These are phyloP conservation scores for Hypoxylon sp. DNA, from an alignment of 2,329 filamentous ascomycete species.

Conservation along the genomic window DNA sequence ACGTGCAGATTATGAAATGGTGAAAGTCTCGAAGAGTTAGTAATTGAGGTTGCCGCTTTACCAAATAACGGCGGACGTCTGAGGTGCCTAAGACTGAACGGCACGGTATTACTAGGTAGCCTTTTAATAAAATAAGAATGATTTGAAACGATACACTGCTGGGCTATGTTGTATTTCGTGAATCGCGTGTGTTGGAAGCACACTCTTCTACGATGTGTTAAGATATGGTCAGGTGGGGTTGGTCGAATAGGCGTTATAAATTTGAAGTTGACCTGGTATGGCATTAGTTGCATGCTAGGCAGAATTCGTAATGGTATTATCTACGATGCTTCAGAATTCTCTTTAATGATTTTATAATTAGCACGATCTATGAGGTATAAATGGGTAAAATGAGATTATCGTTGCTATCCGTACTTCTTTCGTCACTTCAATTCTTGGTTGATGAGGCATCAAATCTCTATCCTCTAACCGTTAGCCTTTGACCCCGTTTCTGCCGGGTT, in stretches of 20 bases:
- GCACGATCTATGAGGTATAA: too few species aligned
- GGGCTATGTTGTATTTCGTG: neutral
- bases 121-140: neutral
- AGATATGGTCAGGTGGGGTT: neutral
- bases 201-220: neutral
- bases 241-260: neutral
- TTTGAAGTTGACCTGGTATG: slow-evolving; percentile 17
- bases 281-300: neutral
- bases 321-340: too few species aligned
- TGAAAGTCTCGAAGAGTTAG: neutral
- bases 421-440: neutral
- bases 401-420: neutral
- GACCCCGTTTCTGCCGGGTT: neutral
- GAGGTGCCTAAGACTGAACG: neutral
- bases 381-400: neutral
- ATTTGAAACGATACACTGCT: neutral
- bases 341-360: too few species aligned
- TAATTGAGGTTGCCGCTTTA: neutral
- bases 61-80: neutral
- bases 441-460: neutral
- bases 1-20: neutral
- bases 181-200: neutral
- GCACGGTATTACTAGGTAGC: neutral
- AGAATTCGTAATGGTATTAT: neutral
- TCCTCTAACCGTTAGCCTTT: neutral